A percentile compares a stretch with the other conserved stretches of the same genome.
These are phyloP conservation scores for Glonium stellatum DNA, from an alignment of 495 filamentous ascomycete genomes.

Conservation along the genomic window DNA sequence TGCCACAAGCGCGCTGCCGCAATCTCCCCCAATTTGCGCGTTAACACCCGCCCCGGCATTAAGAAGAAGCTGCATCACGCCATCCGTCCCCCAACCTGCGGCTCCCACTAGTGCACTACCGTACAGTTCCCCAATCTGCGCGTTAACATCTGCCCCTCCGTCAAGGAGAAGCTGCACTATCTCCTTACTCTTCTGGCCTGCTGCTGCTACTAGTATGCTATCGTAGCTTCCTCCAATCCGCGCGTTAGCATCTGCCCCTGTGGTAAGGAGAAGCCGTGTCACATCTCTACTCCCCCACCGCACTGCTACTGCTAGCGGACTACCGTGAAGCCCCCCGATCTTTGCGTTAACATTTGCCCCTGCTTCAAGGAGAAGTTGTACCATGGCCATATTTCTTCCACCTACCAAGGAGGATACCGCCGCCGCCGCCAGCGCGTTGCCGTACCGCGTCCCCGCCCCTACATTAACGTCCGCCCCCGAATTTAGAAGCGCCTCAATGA, in stretches of 20 bases:
- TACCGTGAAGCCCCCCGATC: no score
- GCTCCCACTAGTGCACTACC: not conserved
- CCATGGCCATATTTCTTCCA: no score
- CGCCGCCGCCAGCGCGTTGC: no score
- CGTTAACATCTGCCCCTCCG: not conserved
- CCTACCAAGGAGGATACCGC: no score
- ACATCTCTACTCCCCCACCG: no score
- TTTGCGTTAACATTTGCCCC: no score
- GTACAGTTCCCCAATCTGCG: not conserved
- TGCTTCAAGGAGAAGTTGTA: no score
- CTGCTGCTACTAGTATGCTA: not conserved
- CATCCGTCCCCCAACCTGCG: not conserved
- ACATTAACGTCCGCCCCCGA: no score
- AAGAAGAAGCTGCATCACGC: not conserved
- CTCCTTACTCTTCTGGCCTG: not conserved
- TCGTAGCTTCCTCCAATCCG: not conserved
- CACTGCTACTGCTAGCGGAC: no score
- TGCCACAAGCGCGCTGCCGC: not conserved
- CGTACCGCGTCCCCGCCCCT: no score
- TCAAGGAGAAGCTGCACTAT: not conserved
- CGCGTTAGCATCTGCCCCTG: not conserved
- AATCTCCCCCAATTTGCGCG: not conserved
- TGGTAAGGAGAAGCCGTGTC: no score
- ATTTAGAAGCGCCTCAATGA: no score
- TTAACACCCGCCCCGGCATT: not conserved